Evolutionary conservation across 768 basidiomycete species (phyloP), one percentile per base, ranked within the genome.

Genomic region (Coprinellus micaceus): DNA sequence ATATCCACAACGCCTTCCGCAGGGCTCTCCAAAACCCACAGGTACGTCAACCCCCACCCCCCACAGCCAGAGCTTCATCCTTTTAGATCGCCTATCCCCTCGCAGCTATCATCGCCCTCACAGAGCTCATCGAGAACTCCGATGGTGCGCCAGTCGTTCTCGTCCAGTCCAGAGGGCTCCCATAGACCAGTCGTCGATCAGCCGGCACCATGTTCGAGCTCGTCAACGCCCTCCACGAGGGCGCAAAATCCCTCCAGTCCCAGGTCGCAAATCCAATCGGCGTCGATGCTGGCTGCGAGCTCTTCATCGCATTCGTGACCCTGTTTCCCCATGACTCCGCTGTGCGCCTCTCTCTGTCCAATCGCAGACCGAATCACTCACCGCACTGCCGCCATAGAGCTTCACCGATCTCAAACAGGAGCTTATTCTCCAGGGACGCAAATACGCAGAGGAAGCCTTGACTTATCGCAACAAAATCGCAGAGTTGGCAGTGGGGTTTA

Each of bases 191-290:
- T 56, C 48, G 40, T 49, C 52, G 46, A 33, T 28, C 65, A 92
- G 92, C 91, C 48, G 90, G 86, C 2, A 97, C 94, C 21, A 94
- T 94, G 87, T 91, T 88, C 63, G 96, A 99, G 70, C 85, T 98
- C 26, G 86, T 91, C 22, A 81, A 88, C 59, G 93, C 86, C 24
- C 81, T 97, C 57, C 84, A 91, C 56, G 82, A 88, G 43, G 90
- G 85, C 43, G 86, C 89, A 1, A 76, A 83, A 36, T 73, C 75
- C 4, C 74, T 96, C 52, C 84, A 82, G 60, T 68, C 74, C 24
- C 77, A 77, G n/a, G 80, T 84, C 0, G 76, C 85, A 25, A 94
- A 93, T 68, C 82, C 89, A 22, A 89, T 94, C 72, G 85, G 91
- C 60, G 75, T 93, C 58, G 86, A 87, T 58, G 91, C 91, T n/a